Evolutionary conservation across 257 asterid species (phyloP).

Genomic region (Thymus quinquecostatus): DNA sequence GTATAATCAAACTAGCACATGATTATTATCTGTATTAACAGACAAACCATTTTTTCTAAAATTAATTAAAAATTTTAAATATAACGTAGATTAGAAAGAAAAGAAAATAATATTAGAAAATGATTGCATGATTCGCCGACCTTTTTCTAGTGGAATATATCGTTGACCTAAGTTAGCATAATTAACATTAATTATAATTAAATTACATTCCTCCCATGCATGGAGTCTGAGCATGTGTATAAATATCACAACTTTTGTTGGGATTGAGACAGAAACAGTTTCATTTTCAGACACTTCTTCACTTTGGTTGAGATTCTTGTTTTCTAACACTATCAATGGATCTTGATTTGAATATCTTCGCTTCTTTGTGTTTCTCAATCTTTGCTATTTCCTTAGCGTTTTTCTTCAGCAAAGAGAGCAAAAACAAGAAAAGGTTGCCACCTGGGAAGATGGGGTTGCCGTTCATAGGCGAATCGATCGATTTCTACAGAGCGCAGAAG

Average conservation of each 20-base stretch:
- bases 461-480: constrained; percentile 83
- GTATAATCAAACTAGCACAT: constrained; percentile 39
- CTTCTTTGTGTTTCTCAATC: constrained; percentile 31
- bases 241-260: constrained; percentile 16
- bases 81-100: constrained; percentile 7
- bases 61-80: neutral
- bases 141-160: constrained; percentile 19
- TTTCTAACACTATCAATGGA: constrained; percentile 38
- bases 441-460: constrained; percentile 83
- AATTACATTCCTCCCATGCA: constrained; percentile 40
- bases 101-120: neutral
- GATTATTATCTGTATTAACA: constrained; percentile 31
- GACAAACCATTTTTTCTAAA: neutral
- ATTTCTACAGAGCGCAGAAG: constrained; percentile 72
- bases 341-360: constrained; percentile 32
- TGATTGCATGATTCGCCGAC: constrained; percentile 48
- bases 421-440: constrained; percentile 51
- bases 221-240: constrained; percentile 33
- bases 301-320: constrained; percentile 21
- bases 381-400: constrained; percentile 36
- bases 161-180: constrained; percentile 28
- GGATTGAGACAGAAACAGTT: constrained; percentile 4
- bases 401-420: constrained; percentile 30
- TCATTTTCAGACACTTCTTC: neutral
- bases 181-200: constrained; percentile 11